Evolutionary conservation across 2,329 filamentous ascomycete species (phyloP).

Genomic region (Stenocarpella maydis): DNA sequence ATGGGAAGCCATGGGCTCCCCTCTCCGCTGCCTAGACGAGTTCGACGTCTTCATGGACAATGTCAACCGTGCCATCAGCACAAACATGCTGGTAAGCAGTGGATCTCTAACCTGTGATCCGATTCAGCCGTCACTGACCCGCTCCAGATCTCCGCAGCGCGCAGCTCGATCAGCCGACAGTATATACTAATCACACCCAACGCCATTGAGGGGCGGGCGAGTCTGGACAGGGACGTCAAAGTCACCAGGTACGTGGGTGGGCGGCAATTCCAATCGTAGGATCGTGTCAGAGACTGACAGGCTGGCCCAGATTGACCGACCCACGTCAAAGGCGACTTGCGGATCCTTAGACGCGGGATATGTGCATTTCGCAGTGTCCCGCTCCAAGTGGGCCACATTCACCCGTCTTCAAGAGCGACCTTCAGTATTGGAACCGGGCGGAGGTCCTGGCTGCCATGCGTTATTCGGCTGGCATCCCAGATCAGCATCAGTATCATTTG

Average conservation of each 20-base stretch:
- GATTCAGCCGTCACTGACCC: conserved; percentile 36
- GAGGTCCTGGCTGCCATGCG: background rate
- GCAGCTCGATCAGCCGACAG: conserved; percentile 87
- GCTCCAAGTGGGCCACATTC: background rate
- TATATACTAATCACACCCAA: conserved; percentile 98
- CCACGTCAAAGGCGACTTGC: conserved; percentile 63
- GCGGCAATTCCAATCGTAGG: background rate
- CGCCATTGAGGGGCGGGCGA: conserved; percentile 70
- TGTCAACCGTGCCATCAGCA: conserved; percentile 91
- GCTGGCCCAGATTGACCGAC: conserved; percentile 59
- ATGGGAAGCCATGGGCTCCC: conserved; percentile 98
- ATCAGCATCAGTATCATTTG: background rate
- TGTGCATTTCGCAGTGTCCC: background rate
- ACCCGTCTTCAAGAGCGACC: background rate
- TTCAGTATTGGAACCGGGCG: background rate
- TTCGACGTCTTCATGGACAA: conserved; percentile 99
- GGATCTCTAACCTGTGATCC: background rate
- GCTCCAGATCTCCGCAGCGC: conserved; percentile 78
- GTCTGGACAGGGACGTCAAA: conserved; percentile 74
- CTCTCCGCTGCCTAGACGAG: conserved; percentile 93
- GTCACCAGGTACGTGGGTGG: conserved; percentile 70
- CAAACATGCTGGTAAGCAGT: conserved; percentile 83
- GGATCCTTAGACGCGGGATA: conserved; percentile 34
- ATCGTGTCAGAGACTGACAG: conserved; percentile 2
- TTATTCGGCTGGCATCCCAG: background rate